Evolutionary conservation across 768 basidiomycete species (phyloP).

Genomic region (Tricholomella constricta): DNA sequence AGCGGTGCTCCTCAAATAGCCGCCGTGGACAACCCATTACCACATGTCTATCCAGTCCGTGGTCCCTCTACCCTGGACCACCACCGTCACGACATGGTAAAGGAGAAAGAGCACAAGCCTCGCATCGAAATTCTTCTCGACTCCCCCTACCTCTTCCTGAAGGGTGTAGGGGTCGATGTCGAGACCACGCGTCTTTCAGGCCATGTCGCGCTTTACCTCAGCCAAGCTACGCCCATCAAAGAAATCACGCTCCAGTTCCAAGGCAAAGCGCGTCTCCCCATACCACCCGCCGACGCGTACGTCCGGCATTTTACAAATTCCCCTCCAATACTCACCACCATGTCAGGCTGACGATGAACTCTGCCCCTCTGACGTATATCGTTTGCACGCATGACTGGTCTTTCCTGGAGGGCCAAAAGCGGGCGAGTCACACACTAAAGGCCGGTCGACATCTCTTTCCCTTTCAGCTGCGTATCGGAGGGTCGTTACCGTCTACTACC

Average conservation of each 20-base stretch:
- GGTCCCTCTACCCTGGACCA: conserved; percentile 3
- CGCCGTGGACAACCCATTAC: not conserved
- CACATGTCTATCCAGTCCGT: conserved; percentile 8
- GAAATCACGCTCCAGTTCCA: conserved; percentile 83
- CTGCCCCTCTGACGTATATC: conserved; percentile 53
- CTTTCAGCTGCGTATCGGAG: conserved; percentile 85
- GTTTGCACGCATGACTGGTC: conserved; percentile 89
- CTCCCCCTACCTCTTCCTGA: conserved; percentile 66
- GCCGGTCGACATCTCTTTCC: conserved; percentile 95
- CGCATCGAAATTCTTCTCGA: conserved; percentile 78
- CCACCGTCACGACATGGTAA: conserved; percentile 40
- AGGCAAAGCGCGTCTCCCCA: conserved; percentile 78
- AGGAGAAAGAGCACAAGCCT: conserved; percentile 47
- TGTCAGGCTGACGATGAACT: conserved; percentile 43
- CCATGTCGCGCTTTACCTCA: conserved; percentile 75
- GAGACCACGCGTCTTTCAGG: conserved; percentile 84
- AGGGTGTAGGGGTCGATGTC: conserved; percentile 81
- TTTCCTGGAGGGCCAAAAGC: conserved; percentile 83
- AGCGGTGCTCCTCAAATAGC: conserved; percentile 15
- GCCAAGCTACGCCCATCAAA: conserved; percentile 81
- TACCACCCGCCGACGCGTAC: conserved; percentile 58
- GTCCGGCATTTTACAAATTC: conserved; percentile 27
- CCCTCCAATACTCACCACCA: conserved; percentile 9
- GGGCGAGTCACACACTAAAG: conserved; percentile 85
- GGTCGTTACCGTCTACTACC: conserved; percentile 80